Evolutionary conservation across 78 protist species (phyloP).

Genomic region (Dictyostelium citrinum): DNA sequence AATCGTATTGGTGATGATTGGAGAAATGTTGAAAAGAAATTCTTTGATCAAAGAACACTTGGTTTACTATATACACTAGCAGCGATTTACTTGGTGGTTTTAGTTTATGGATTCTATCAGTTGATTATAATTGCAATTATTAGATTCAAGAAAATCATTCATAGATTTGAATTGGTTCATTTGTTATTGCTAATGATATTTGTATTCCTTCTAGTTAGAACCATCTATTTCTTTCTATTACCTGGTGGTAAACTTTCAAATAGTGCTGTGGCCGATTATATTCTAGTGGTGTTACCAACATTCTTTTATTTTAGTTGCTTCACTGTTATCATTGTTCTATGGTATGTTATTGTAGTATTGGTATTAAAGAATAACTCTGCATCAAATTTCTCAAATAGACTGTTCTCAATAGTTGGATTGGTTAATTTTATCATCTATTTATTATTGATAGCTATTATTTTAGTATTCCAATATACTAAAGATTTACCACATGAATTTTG

Average conservation of each 20-base stretch:
- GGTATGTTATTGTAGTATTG: background rate
- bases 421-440: conserved; percentile 1
- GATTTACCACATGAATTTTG: background rate
- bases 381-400: background rate
- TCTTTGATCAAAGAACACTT: background rate
- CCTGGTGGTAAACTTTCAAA: conserved; percentile 27
- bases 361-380: background rate
- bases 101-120: background rate
- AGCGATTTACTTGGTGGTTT: background rate
- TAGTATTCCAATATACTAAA: conserved; percentile 2
- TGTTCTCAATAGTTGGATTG: background rate
- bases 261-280: conserved; percentile 18
- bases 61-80: background rate
- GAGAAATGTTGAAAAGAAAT: background rate
- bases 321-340: conserved; percentile 4
- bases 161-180: conserved; percentile 14
- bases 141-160: background rate
- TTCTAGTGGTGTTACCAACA: conserved; percentile 5
- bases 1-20: background rate
- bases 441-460: background rate
- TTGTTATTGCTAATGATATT: background rate
- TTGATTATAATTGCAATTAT: background rate
- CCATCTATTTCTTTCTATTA: background rate
- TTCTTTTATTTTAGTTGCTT: conserved; percentile 10
- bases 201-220: background rate